These are phyloP conservation scores for Mucor lusitanicus DNA, from an alignment of 371 early-diverging fungal genomes.

Conservation along the genomic window DNA sequence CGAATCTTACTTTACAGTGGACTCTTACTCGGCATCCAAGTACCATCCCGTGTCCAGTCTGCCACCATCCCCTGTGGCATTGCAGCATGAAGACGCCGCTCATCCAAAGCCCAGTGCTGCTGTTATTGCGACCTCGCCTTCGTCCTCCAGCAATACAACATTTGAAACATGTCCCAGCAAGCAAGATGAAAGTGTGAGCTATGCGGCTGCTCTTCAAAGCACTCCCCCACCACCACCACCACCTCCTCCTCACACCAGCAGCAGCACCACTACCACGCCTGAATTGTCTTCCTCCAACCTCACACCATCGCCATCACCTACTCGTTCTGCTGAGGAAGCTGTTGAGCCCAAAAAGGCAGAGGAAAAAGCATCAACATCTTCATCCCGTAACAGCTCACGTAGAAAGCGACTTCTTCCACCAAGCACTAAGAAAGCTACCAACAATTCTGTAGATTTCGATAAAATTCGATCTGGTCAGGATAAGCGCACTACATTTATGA, in stretches of 20 bases:
- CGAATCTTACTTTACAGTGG: background rate
- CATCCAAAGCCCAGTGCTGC: background rate
- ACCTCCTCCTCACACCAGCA: background rate
- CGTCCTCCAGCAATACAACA: background rate
- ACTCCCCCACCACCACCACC: background rate
- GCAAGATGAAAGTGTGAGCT: background rate
- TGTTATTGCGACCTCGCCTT: background rate
- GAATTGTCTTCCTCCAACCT: background rate
- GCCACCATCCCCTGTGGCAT: background rate
- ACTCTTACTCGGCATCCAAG: background rate
- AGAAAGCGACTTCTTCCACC: background rate
- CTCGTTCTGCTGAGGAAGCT: background rate
- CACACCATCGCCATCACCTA: background rate
- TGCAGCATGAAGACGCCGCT: background rate
- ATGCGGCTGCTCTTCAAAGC: background rate
- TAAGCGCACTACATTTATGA: conserved; percentile 26
- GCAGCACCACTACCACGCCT: background rate
- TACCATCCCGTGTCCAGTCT: background rate
- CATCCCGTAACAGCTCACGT: background rate
- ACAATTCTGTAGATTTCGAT: conserved; percentile 5
- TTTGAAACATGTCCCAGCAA: background rate
- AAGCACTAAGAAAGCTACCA: background rate
- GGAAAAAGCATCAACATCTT: background rate
- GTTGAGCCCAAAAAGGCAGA: background rate
- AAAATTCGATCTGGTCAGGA: conserved; percentile 8